phyloP scores from a whole-genome alignment of 179 eudicot genomes.

The Spergularia azorica region DNA sequence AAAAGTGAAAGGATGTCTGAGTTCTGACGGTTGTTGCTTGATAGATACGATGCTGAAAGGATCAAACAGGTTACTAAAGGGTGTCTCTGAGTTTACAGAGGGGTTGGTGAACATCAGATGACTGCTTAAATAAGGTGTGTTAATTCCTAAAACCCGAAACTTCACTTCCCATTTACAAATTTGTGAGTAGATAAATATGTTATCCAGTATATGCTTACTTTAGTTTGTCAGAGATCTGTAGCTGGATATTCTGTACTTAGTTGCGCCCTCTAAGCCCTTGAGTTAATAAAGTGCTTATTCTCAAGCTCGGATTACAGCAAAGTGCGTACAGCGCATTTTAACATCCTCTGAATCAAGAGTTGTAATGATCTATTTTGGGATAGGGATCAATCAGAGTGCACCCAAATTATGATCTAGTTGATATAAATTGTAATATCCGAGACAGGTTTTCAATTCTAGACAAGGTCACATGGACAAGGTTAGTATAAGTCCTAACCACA shows the following conservation, averaged over 20 bases:
- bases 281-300: not conserved
- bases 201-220: conserved; percentile 1
- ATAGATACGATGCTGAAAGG: conserved; percentile 22
- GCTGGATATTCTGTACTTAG: not conserved
- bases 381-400: conserved; percentile 17
- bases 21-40: not conserved
- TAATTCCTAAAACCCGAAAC: not conserved
- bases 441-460: conserved; percentile 27
- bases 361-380: conserved; percentile 1
- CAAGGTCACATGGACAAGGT: conserved; percentile 38
- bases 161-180: not conserved
- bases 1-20: not conserved
- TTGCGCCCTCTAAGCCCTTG: conserved; percentile 39
- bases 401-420: conserved; percentile 15
- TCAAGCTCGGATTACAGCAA: conserved; percentile 15
- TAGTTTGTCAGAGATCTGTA: conserved; percentile 9
- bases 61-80: no score
- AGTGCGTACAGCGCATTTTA: conserved; percentile 1
- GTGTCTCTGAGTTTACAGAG: not conserved
- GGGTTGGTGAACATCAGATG: conserved; percentile 10
- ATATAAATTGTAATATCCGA: conserved; percentile 18
- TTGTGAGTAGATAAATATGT: not conserved
- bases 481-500: conserved; percentile 31
- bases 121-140: conserved; percentile 12
- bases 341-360: conserved; percentile 16